Evolutionary conservation across 139 green algal genomes (phyloP), one percentile per base, ranked within the genome.

Genomic region (Micractinium sp.): DNA sequence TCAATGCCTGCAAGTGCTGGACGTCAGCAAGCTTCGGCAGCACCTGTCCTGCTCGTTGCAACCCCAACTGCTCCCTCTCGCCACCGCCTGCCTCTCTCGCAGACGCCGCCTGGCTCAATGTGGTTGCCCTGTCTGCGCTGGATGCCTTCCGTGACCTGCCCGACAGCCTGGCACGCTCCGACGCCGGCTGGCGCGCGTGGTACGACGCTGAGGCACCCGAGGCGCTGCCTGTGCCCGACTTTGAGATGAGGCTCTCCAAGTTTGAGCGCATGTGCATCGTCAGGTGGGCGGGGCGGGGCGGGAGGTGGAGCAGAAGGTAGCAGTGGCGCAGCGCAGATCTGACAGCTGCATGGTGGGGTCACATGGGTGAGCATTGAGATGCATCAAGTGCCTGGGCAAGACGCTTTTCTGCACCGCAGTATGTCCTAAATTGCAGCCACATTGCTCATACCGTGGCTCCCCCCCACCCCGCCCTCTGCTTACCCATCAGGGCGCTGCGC

Each of bases 121-220:
- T 97, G 60, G 86, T 98, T 16, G 96, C 96, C 2, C 91, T 98
- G 89, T 95, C 92, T 35, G 94, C 91, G 27, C 86, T 98, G 90
- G 93, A 97, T 56, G 90, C 94, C 15, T 95, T 98, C 92, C 88
- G 94, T 15, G 97, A 98, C 90, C 93, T 99, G 31, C 90, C 93
- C 19, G 96, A 98, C 92, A 93, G 67, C 25, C 93, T 99, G 75
- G 95, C 95, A 86, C 89, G 95, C 27, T 96, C 96, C 84, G 97
- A 99, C 79, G 93, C 93, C 36, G 92, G 96, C 86, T 99, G 97
- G 97, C 90, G 94, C 66, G 94, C 97, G 63, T 95, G 94, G 94
- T 98, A 98, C 81, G 96, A 98, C 91, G 92, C 96, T 88, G 97
- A 98, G 92, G 95, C 96, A 31, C 97, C 97, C 35, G 97, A 99